A percentile compares a stretch with the other conserved stretches of the same genome.
Evolutionary conservation across 495 filamentous ascomycete species (phyloP).

Genomic region (Umbilicaria muhlenbergii): DNA sequence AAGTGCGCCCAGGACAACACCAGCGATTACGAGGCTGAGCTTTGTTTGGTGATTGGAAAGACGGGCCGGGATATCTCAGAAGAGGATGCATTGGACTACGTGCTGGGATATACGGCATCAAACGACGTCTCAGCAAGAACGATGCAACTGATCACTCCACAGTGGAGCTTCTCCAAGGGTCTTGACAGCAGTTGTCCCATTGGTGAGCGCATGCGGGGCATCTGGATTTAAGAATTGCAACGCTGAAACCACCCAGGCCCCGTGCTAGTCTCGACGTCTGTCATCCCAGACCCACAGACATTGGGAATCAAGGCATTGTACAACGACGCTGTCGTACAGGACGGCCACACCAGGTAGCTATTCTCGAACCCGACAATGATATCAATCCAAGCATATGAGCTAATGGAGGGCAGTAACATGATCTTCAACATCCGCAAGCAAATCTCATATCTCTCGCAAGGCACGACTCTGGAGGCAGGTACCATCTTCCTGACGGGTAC

Average conservation of each 20-base stretch:
- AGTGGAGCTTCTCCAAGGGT: constrained; percentile 33
- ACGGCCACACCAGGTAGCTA: constrained; percentile 11
- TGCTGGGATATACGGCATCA: constrained; percentile 24
- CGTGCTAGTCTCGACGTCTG: constrained; percentile 20
- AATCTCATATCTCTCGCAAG: constrained; percentile 23
- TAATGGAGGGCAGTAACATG: constrained; percentile 9
- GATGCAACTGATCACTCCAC: constrained; percentile 18
- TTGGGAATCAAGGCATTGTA: constrained; percentile 18
- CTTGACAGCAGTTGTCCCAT: constrained; percentile 22
- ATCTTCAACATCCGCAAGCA: constrained; percentile 20
- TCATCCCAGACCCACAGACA: constrained; percentile 20
- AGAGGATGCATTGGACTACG: constrained; percentile 24
- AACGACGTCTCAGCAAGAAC: constrained; percentile 28
- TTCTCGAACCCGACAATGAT: too few species aligned
- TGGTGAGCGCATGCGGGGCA: constrained; percentile 7
- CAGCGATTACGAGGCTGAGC: constrained; percentile 33
- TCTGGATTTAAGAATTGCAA: neutral
- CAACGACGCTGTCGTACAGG: constrained; percentile 17
- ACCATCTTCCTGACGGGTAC: constrained; percentile 30
- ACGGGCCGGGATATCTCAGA: constrained; percentile 24
- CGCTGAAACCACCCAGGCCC: constrained; percentile 14
- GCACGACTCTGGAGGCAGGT: constrained; percentile 23
- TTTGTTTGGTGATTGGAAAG: constrained; percentile 25
- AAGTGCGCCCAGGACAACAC: constrained; percentile 27
- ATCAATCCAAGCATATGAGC: too few species aligned